A percentile compares a stretch with the other conserved stretches of the same genome.
Evolutionary conservation across 768 basidiomycete genomes (phyloP).

Genomic region (Lactifluus echinatus): DNA sequence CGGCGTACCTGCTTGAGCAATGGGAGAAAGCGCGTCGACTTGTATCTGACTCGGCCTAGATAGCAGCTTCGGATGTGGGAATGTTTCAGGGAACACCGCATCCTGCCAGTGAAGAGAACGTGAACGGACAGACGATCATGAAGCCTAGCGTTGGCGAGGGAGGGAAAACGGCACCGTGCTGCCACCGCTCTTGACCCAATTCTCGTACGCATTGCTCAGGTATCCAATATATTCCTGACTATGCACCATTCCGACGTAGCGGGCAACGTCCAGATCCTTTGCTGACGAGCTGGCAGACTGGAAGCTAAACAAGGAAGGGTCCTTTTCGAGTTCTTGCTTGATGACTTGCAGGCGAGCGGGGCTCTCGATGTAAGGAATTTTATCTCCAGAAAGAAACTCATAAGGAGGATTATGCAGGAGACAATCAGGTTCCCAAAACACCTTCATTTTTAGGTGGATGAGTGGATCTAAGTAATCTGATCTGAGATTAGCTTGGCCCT

Average conservation of each 20-base stretch:
- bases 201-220: constrained; percentile 24
- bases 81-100: constrained; percentile 29
- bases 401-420: constrained; percentile 26
- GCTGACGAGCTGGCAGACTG: constrained; percentile 9
- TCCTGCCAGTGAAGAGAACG: neutral
- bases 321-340: constrained; percentile 20
- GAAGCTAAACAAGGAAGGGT: constrained; percentile 10
- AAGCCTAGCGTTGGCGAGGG: neutral
- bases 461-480: neutral
- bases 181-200: constrained; percentile 26
- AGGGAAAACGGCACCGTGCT: constrained; percentile 19
- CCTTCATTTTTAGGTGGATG: constrained; percentile 18
- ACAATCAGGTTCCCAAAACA: constrained; percentile 20
- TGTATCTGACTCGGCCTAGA: neutral
- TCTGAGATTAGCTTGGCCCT: neutral
- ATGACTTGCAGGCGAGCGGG: constrained; percentile 24
- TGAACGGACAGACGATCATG: neutral
- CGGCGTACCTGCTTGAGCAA: constrained; percentile 24
- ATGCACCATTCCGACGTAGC: constrained; percentile 23
- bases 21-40: constrained; percentile 11
- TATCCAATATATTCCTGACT: constrained; percentile 24
- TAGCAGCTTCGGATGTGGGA: constrained; percentile 23
- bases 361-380: constrained; percentile 27
- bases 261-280: neutral
- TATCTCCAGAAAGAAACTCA: constrained; percentile 26